Evolutionary conservation across 106 monocot species (phyloP), one percentile per base, ranked within the genome.

Genomic region (Apostasia ramifera): DNA sequence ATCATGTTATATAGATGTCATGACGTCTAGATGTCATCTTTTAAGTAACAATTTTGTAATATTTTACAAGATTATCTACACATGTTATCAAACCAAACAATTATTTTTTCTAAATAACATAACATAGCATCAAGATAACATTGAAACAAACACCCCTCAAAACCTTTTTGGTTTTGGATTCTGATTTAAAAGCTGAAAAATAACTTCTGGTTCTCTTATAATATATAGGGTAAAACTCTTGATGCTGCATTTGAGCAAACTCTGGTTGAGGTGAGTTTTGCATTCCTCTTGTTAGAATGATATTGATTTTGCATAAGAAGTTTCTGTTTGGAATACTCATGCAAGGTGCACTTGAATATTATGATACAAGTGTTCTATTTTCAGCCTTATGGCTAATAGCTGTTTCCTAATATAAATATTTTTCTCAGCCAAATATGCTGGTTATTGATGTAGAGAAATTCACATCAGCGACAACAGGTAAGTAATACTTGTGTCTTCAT

Each of bases 361-460:
- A 3, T 46, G 47, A 64, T 64, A 47, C 44, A 44, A 38, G 2
- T 59, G 14, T 59, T 26, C 26, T 14, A 58, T 13, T 26, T 14
- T 58, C 15, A 40, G 13, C 51, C 50, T 50, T 48, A 6, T 47
- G 47, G 10, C 44, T 9, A 5, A 54, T 37, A 1, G 3, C 64
- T 61, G 44, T 1, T 52, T 39, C 57, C 40, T 4, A 10, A 44
- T 47, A 15, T 57, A 13, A 8, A 71, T 26, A 47, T 51, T 57
- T 15, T 61, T 68, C 37, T n/a, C 82, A 97, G 97, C 97, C 97
- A 46, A 97, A 97, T 65, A 87, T 92, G 97, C 82, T 97, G 69
- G 97, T 97, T 9, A 66, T 97, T 51, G 84, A 97, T 71, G 79
- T 92, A 76, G 83, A 84, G 64, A 97, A 89, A 65, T 87, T 97